These are phyloP conservation scores for Alternaria longipes DNA, from an alignment of 2,329 filamentous ascomycete species.

Conservation along the genomic window DNA sequence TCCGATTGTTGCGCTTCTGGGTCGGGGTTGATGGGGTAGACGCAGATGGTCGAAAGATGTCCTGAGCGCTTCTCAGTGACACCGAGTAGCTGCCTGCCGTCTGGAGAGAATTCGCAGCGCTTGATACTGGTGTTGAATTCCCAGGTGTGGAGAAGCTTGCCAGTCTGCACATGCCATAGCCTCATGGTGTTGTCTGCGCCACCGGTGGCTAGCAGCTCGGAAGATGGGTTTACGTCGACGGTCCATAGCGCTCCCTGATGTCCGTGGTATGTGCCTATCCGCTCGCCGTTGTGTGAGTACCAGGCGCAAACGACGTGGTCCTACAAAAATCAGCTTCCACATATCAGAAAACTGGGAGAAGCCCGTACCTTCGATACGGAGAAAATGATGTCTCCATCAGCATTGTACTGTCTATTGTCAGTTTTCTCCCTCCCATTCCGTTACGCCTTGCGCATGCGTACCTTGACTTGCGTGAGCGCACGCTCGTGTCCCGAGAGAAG, in stretches of 20 bases:
- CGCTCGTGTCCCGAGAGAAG: conserved; percentile 96
- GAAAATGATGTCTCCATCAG: conserved; percentile 96
- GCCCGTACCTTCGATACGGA: conserved; percentile 65
- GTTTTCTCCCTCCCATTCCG: background rate
- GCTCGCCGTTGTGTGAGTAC: conserved; percentile 98
- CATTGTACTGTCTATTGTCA: conserved; percentile 59
- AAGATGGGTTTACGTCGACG: conserved; percentile 93
- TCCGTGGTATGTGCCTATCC: conserved; percentile 91
- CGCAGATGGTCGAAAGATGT: conserved; percentile 91
- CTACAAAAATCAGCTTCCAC: conserved; percentile 7
- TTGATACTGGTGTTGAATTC: conserved; percentile 97
- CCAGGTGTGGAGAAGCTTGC: conserved; percentile 95
- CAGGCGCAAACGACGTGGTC: conserved; percentile 97
- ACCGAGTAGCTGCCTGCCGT: conserved; percentile 87
- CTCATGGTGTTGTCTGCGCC: conserved; percentile 98
- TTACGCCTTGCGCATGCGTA: conserved; percentile 8
- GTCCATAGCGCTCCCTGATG: conserved; percentile 99
- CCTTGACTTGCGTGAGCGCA: conserved; percentile 89
- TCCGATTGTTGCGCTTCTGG: conserved; percentile 83
- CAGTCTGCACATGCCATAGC: conserved; percentile 94
- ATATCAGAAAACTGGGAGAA: background rate
- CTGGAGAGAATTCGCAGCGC: conserved; percentile 95
- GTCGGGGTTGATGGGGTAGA: conserved; percentile 88
- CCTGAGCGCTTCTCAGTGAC: conserved; percentile 99
- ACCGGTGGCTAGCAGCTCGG: conserved; percentile 89